Evolutionary conservation across 2,329 filamentous ascomycete species (phyloP).

Genomic region (Fusarium sp.): DNA sequence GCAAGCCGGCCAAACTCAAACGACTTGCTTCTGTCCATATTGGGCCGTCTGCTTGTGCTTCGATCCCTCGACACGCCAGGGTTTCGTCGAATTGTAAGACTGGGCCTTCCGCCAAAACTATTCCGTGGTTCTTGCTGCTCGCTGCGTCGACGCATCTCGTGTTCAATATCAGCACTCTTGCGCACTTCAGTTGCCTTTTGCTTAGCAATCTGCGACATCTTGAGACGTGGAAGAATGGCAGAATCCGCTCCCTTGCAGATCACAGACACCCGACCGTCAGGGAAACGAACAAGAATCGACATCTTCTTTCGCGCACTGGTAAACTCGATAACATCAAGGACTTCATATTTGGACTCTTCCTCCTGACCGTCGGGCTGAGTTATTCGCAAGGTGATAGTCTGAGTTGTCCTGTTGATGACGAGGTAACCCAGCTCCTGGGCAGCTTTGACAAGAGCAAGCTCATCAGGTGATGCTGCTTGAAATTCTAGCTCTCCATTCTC

Average conservation of each 20-base stretch:
- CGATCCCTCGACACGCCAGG: slow-evolving; percentile 47
- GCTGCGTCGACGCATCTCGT: slow-evolving; percentile 65
- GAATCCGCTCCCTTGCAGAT: slow-evolving; percentile 94
- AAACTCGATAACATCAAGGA: slow-evolving; percentile 90
- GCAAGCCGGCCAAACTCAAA: slow-evolving; percentile 57
- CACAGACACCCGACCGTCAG: slow-evolving; percentile 82
- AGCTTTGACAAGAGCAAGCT: slow-evolving; percentile 84
- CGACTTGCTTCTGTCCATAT: slow-evolving; percentile 55
- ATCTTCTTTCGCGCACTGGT: slow-evolving; percentile 90
- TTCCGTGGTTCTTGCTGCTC: slow-evolving; percentile 65
- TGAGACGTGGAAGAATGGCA: slow-evolving; percentile 80
- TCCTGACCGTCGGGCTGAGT: slow-evolving; percentile 51
- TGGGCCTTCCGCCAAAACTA: slow-evolving; percentile 66
- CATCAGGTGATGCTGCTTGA: slow-evolving; percentile 90
- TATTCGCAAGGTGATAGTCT: slow-evolving; percentile 69
- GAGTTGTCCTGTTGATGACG: slow-evolving; percentile 77
- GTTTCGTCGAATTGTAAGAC: slow-evolving; percentile 62
- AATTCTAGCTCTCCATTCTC: slow-evolving; percentile 77
- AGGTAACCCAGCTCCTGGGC: slow-evolving; percentile 87
- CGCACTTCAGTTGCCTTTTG: slow-evolving; percentile 78
- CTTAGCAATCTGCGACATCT: slow-evolving; percentile 76
- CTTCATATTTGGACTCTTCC: slow-evolving; percentile 74
- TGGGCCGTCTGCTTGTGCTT: slow-evolving; percentile 47
- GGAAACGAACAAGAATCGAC: slow-evolving; percentile 88
- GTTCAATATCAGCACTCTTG: slow-evolving; percentile 68